These are phyloP conservation scores for Fusarium sarcochroum DNA, from an alignment of 2,329 filamentous ascomycete species.

Conservation along the genomic window DNA sequence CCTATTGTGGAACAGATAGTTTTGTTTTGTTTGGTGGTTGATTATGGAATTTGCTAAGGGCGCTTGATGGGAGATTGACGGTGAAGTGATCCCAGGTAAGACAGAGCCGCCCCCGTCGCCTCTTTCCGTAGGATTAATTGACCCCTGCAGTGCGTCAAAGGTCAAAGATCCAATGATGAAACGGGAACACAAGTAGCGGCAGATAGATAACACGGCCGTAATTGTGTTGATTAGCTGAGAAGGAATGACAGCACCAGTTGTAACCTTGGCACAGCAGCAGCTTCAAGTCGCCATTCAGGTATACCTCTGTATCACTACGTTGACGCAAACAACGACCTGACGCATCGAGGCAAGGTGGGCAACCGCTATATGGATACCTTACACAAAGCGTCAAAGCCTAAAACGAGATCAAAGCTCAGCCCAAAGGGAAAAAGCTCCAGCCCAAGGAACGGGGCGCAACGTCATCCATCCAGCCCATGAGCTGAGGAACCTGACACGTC, in stretches of 20 bases:
- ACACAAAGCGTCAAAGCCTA: conserved; percentile 13
- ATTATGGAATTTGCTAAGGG: conserved; percentile 24
- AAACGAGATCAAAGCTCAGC: conserved; percentile 20
- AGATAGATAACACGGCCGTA: conserved; percentile 7
- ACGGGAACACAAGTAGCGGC: conserved; percentile 17
- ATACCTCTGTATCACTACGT: neutral
- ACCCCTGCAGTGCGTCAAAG: conserved; percentile 30
- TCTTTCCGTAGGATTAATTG: conserved; percentile 29
- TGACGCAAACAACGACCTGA: neutral
- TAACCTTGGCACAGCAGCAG: conserved; percentile 6
- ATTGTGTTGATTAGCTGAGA: conserved; percentile 20
- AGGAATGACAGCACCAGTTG: neutral
- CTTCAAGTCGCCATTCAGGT: neutral
- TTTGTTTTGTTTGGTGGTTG: conserved; percentile 14
- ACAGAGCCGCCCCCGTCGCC: conserved; percentile 28
- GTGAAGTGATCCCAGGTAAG: conserved; percentile 34
- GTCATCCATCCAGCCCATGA: conserved; percentile 30
- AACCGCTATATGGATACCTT: conserved; percentile 1
- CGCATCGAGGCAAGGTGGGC: conserved; percentile 3
- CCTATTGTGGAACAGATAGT: conserved; percentile 27
- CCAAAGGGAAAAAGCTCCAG: conserved; percentile 27
- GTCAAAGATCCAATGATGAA: conserved; percentile 34
- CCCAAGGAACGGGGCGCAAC: conserved; percentile 36
- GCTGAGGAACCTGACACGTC: conserved; percentile 36
- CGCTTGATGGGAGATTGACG: conserved; percentile 39